Evolutionary conservation across 1,284 basidiomycete species (phyloP), one percentile per base, ranked within the genome.

Genomic region (Cryptococcus sp.): DNA sequence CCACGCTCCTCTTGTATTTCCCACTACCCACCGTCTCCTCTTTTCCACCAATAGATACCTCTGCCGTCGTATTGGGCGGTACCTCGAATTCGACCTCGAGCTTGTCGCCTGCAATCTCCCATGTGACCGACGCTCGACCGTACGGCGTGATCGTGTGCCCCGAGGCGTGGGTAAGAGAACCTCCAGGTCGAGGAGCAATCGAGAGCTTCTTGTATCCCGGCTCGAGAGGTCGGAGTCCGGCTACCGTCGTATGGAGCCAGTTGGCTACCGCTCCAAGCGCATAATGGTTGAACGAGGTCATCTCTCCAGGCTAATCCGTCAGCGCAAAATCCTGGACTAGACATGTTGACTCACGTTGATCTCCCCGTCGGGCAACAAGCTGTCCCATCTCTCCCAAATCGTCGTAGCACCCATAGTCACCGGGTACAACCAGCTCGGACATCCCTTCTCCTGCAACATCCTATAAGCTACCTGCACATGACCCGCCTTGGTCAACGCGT

Each of bases 261-360:
- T 47, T 25, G 0, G 65, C 67, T 9, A 69, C 68, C 2, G 64
- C 45, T 3, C 70, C 70, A 10, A 72, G 53, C 2, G 70, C 68
- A 49, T 69, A 72, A 43, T 72, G 70, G 50, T 72, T 72, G 56
- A 72, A 69, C 0, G 58, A 62, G 0, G 70, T 72, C 70, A 72
- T 72, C 41, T 69, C 56, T 16, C 67, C 66, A 1, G 65, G 63
- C 26, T 41, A 24, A 19, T n/a, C n/a, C 3, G 39, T 41, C 21
- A 41, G 39, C 39, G 19, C 22, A 10, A 39, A 22, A 26, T 11
- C 14, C 23, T 3, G 19, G 12, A 26, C 28, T 31, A 31, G 28
- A 31, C 9, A 14, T 31, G 28, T 31, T n/a, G 37, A 41, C 39
- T 41, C 39, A 41, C 39, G 24, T 69, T 69, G 51, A 69, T 65